Percentiles rank a stretch among this genome's conserved stretches.
Evolutionary conservation across 2,329 filamentous ascomycete genomes (phyloP).

Genomic region (Cercospora sp.): DNA sequence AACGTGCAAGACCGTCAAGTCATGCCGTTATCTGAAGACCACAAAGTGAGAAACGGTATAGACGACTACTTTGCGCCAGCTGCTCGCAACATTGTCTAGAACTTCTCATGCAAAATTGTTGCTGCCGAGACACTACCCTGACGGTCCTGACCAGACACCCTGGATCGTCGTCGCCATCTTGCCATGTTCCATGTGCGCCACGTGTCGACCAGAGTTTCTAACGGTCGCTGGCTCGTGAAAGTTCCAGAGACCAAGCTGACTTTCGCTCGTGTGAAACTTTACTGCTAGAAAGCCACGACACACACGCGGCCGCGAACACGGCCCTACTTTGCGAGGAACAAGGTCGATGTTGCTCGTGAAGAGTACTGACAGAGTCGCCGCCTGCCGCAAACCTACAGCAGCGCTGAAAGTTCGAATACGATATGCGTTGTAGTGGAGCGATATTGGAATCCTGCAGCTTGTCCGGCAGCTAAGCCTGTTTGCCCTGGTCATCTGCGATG

Average conservation of each 20-base stretch:
- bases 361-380: not conserved
- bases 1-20: not conserved
- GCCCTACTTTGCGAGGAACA: not conserved
- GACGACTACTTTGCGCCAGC: not conserved
- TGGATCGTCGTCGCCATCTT: not conserved
- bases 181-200: not conserved
- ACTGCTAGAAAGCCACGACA: not conserved
- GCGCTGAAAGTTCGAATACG: not conserved
- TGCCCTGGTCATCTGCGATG: slow-evolving; percentile 1
- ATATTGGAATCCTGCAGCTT: slow-evolving; percentile 7
- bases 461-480: not conserved
- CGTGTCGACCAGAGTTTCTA: slow-evolving; percentile 1
- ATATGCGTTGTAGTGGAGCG: slow-evolving; percentile 1
- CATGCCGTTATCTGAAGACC: not conserved
- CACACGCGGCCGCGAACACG: not conserved
- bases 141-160: slow-evolving; percentile 16
- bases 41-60: not conserved
- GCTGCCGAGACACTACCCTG: not conserved
- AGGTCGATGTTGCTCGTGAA: not conserved
- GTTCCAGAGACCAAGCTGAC: not conserved
- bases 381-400: not conserved
- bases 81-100: not conserved
- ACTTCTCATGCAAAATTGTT: not conserved
- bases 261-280: not conserved
- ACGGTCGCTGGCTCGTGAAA: not conserved